Conservation (phyloP, 2,329 filamentous ascomycete species). For the Cytospora leucostoma region DNA sequence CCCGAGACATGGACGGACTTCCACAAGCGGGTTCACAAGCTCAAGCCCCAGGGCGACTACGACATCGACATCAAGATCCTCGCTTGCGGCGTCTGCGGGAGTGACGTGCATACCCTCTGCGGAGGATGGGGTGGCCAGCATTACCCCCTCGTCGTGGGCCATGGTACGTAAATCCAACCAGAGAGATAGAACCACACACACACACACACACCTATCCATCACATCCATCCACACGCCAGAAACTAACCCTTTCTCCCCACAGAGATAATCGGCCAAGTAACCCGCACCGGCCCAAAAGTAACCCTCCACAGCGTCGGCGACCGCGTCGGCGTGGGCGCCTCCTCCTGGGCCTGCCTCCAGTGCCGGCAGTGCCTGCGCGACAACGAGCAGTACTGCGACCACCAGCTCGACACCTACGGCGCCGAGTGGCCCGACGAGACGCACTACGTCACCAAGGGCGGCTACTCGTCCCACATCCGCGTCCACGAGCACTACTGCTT, state of each 20-base stretch:
- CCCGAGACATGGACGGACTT: constrained; percentile 59
- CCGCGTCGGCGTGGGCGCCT: constrained; percentile 69
- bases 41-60: constrained; percentile 84
- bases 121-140: constrained; percentile 67
- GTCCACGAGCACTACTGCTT: constrained; percentile 73
- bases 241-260: not conserved
- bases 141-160: constrained; percentile 67
- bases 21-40: constrained; percentile 73
- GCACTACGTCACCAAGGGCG: constrained; percentile 61
- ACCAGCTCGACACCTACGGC: constrained; percentile 62
- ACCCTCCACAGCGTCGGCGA: constrained; percentile 60
- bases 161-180: constrained; percentile 47
- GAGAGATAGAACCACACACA: not conserved
- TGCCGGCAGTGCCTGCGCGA: constrained; percentile 66
- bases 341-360: constrained; percentile 64
- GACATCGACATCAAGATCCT: constrained; percentile 89
- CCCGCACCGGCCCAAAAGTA: constrained; percentile 68
- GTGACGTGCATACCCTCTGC: constrained; percentile 70
- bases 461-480: constrained; percentile 43
- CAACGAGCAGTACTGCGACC: constrained; percentile 69
- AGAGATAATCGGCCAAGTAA: constrained; percentile 70
- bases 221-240: not conserved
- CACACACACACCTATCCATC: not conserved
- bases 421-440: constrained; percentile 50
- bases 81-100: constrained; percentile 74